Conservation (phyloP, 2,329 filamentous ascomycete genomes). For the Pseudogymnoascus sp. region DNA sequence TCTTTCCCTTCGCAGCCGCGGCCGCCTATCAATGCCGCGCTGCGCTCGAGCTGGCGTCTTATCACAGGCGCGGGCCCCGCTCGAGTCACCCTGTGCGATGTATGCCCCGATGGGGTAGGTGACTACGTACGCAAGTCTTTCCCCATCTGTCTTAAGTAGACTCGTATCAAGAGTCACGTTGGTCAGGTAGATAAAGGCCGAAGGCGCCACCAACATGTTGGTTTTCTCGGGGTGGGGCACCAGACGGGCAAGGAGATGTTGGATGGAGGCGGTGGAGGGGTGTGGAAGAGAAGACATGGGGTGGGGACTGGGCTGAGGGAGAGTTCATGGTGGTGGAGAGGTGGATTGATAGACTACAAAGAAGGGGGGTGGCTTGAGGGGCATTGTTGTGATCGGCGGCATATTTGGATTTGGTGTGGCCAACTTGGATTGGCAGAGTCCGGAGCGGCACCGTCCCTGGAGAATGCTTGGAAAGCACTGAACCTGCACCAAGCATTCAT, state of each 20-base stretch:
- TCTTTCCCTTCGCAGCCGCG: background rate
- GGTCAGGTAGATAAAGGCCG: background rate
- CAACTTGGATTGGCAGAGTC: background rate
- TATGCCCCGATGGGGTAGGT: background rate
- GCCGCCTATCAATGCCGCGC: conserved; percentile 5
- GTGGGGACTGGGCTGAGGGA: background rate
- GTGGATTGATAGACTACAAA: background rate
- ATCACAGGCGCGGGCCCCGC: conserved; percentile 5
- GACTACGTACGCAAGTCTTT: background rate
- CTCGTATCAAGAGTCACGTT: background rate
- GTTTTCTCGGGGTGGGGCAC: background rate
- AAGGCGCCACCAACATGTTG: conserved; percentile 1
- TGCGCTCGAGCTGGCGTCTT: background rate
- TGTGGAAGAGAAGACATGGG: background rate
- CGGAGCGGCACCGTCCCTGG: background rate
- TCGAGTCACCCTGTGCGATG: background rate
- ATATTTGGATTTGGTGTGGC: background rate
- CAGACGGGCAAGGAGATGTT: background rate
- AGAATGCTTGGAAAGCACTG: background rate
- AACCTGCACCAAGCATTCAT: background rate
- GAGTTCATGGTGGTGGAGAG: background rate
- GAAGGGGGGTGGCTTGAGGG: background rate
- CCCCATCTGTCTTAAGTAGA: background rate
- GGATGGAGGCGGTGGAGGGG: background rate
- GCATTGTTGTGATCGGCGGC: background rate